Evolutionary conservation across 768 basidiomycete species (phyloP), one percentile per base, ranked within the genome.

Genomic region (Phaffia australis): DNA sequence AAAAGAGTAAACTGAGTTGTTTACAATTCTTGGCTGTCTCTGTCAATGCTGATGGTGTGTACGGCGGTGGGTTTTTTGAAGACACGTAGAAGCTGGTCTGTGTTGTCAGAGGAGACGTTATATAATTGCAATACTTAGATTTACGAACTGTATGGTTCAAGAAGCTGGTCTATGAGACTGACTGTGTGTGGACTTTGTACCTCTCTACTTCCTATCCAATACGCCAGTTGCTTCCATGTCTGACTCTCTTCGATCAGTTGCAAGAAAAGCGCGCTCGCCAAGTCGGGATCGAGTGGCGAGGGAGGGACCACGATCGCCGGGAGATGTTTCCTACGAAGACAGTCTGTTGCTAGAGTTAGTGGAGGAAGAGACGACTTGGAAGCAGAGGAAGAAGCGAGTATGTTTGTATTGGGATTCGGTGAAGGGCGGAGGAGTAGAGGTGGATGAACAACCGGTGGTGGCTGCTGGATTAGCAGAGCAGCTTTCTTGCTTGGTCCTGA

Each of bases 211-310:
- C 72, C 73, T 1, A 77, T 67, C 35, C 71, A 73, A 66, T 72
- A 77, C 29, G 68, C 63, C 46, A 73, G 71, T 19, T 71, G 57
- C 18, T 71, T 70, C 74, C 74, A 77, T 6, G 58, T 65, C 42
- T 74, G 69, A 11, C 66, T 69, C 30, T 75, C 75, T 14, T 73
- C 67, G 73, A 76, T 71, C 63, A 77, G 58, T 3, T 66, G 65
- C 8, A 75, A 66, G 56, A 72, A 77, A n/a, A 77, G 66, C 14
- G 76, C 74, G 25, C 71, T 73, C 21, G 76, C 76, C 35, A 77
- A 66, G 0, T 71, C 54, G 0, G 75, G 59, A 0, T 74, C 66
- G 3, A 77, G 47, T 0, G 75, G 74, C 0, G 76, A 74, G 0
- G 67, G 49, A 29, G 75, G 71, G 0, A 76, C 59, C 0, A 74